Evolutionary conservation across 2,329 filamentous ascomycete genomes (phyloP).

Genomic region (Neurospora sp.): DNA sequence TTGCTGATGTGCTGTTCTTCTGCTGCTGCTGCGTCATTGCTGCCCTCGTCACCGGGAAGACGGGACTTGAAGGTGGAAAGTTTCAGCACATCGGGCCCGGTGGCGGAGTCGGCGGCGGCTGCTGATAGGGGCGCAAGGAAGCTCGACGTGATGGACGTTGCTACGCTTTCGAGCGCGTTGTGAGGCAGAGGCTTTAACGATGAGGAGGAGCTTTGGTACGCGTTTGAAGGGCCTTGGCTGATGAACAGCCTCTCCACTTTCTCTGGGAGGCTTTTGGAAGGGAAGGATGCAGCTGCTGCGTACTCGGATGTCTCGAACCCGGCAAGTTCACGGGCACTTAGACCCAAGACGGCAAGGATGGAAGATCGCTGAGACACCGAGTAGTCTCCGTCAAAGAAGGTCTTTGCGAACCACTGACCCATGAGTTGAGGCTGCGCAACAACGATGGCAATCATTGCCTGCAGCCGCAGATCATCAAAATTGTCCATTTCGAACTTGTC

Average conservation of each 20-base stretch:
- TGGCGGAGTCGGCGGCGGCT: conserved; percentile 65
- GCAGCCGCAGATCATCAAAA: conserved; percentile 65
- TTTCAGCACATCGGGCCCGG: conserved; percentile 77
- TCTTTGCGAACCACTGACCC: conserved; percentile 73
- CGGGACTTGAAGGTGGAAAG: conserved; percentile 79
- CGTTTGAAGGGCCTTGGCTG: conserved; percentile 20
- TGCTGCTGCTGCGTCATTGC: conserved; percentile 24
- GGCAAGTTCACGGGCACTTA: conserved; percentile 75
- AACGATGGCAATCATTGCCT: conserved; percentile 73
- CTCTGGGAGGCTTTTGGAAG: conserved; percentile 68
- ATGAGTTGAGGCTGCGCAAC: conserved; percentile 66
- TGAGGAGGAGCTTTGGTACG: conserved; percentile 19
- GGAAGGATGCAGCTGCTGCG: conserved; percentile 49
- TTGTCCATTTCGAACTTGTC: conserved; percentile 74
- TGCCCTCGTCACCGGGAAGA: conserved; percentile 44
- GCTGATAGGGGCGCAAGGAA: conserved; percentile 78
- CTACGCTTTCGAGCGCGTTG: conserved; percentile 58
- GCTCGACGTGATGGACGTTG: conserved; percentile 54
- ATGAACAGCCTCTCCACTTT: conserved; percentile 65
- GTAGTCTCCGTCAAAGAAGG: conserved; percentile 87
- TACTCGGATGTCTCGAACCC: conserved; percentile 56
- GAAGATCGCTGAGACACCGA: conserved; percentile 76
- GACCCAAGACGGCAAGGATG: conserved; percentile 70
- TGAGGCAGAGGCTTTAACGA: conserved; percentile 40
- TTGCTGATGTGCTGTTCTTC: conserved; percentile 21